These are phyloP conservation scores for Yarrowia keelungensis DNA, from an alignment of 805 yeast genomes.

Conservation along the genomic window DNA sequence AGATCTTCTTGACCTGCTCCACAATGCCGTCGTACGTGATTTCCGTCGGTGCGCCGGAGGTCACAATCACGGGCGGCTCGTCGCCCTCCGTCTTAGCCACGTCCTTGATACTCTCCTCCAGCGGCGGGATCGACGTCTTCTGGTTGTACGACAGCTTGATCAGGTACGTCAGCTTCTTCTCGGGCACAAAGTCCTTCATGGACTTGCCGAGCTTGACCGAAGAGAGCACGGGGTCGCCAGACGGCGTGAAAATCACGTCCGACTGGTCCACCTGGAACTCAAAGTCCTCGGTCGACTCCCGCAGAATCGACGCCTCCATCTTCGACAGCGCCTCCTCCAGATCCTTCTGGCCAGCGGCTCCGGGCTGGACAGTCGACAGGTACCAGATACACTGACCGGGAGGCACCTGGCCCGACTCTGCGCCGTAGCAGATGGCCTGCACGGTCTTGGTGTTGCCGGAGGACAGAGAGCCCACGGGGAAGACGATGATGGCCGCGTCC, in stretches of 20 bases:
- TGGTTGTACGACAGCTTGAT: slow-evolving; percentile 70
- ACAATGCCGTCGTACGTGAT: slow-evolving; percentile 90
- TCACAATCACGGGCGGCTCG: neutral
- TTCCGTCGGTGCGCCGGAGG: slow-evolving; percentile 53
- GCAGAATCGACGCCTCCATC: slow-evolving; percentile 77
- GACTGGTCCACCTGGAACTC: slow-evolving; percentile 62
- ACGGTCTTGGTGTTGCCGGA: slow-evolving; percentile 72
- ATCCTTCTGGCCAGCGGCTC: slow-evolving; percentile 57
- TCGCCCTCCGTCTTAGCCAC: slow-evolving; percentile 13
- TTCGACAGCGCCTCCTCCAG: slow-evolving; percentile 80
- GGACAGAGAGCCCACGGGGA: slow-evolving; percentile 84
- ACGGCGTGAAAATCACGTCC: slow-evolving; percentile 57
- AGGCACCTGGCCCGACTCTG: slow-evolving; percentile 88
- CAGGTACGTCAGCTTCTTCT: slow-evolving; percentile 67
- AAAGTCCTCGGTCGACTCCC: slow-evolving; percentile 73
- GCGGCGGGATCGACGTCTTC: slow-evolving; percentile 44
- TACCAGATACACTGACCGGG: slow-evolving; percentile 91
- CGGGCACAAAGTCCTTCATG: slow-evolving; percentile 82
- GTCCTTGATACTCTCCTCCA: slow-evolving; percentile 36
- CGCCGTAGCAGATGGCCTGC: slow-evolving; percentile 86
- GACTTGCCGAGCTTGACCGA: slow-evolving; percentile 87
- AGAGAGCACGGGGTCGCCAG: slow-evolving; percentile 74
- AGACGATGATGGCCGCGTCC: slow-evolving; percentile 84
- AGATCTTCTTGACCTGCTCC: slow-evolving; percentile 77
- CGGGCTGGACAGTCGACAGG: slow-evolving; percentile 73